A percentile compares a stretch with the other conserved stretches of the same genome.
These are phyloP conservation scores for Talaromyces ruber DNA, from an alignment of 495 filamentous ascomycete genomes.

Conservation along the genomic window DNA sequence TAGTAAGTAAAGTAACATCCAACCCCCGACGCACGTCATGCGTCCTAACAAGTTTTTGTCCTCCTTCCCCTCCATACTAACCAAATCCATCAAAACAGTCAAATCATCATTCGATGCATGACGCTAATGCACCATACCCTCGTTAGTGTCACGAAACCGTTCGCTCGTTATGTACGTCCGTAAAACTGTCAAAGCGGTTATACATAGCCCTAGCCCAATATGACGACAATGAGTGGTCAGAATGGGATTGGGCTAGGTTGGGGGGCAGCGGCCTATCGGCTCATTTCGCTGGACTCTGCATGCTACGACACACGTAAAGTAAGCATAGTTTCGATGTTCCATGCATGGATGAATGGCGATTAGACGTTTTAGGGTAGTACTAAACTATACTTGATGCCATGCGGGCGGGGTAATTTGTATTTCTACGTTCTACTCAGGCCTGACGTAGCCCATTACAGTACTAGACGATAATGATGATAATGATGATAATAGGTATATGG, in stretches of 20 bases:
- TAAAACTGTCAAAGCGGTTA: neutral
- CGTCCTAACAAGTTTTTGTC: neutral
- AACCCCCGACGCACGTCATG: neutral
- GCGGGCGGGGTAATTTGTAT: neutral
- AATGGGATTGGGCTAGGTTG: neutral
- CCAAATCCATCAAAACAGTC: neutral
- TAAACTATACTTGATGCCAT: neutral
- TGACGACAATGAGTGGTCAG: neutral
- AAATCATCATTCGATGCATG: neutral
- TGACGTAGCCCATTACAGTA: neutral
- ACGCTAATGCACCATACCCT: neutral
- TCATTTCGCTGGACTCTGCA: neutral
- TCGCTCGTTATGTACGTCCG: neutral
- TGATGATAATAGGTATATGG: neutral
- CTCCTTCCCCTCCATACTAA: neutral
- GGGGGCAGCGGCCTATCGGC: neutral
- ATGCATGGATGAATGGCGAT: neutral
- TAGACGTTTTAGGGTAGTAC: neutral
- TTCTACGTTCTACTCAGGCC: neutral
- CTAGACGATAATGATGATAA: neutral
- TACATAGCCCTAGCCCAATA: neutral
- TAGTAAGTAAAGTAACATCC: neutral
- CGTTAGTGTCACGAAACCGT: neutral
- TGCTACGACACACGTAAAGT: neutral
- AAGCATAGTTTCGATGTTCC: neutral